Conservation (phyloP, 345 rosid species). For the Syzygium aqueum region DNA sequence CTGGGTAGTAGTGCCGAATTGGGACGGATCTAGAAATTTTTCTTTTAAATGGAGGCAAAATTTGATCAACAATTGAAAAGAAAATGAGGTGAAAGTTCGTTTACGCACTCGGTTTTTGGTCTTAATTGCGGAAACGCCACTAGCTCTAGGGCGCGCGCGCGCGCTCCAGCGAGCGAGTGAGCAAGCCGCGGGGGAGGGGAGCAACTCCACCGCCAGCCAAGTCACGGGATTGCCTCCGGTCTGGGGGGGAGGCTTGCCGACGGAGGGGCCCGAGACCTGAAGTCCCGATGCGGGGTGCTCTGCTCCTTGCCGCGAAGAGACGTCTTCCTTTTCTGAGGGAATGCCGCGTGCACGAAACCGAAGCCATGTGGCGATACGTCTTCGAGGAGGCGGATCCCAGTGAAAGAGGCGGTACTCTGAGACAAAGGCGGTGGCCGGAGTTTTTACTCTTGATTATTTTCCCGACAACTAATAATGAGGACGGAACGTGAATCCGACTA, state of each 20-base stretch:
- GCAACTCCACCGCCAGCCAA: not conserved
- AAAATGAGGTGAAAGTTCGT: not conserved
- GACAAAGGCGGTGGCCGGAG: too few relatives aligned
- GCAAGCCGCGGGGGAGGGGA: too few relatives aligned
- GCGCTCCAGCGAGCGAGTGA: not conserved
- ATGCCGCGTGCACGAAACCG: not conserved
- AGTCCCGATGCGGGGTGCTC: too few relatives aligned
- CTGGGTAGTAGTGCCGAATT: too few relatives aligned
- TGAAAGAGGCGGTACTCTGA: too few relatives aligned
- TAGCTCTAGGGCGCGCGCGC: too few relatives aligned
- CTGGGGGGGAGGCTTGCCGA: not conserved
- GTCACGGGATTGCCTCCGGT: not conserved
- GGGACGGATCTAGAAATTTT: too few relatives aligned
- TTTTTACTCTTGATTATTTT: too few relatives aligned
- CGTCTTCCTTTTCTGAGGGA: not conserved
- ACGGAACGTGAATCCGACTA: not conserved
- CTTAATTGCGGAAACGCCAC: not conserved
- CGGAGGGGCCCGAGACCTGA: too few relatives aligned
- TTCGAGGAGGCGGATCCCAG: not conserved
- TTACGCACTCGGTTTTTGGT: not conserved
- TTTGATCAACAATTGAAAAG: not conserved
- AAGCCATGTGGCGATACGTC: not conserved
- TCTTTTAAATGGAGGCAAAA: not conserved
- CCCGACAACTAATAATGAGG: not conserved
- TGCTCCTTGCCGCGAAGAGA: too few relatives aligned